These are phyloP conservation scores for Solanum neorickii DNA, from an alignment of 257 asterid species.

Conservation along the genomic window DNA sequence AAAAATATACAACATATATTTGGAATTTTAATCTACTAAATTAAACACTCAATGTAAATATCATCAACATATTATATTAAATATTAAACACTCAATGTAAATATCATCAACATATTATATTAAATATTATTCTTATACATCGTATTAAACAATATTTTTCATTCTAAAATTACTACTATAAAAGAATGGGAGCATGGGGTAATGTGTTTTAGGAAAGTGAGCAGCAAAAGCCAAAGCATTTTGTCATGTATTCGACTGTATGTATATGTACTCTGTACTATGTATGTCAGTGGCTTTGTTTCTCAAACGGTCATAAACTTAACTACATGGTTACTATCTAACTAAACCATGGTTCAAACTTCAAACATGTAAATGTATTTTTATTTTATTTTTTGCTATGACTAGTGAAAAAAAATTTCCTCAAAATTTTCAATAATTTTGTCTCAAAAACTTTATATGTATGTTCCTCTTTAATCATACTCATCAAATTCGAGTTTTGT, in stretches of 20 bases:
- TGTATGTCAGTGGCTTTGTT: neutral
- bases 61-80: too few species aligned
- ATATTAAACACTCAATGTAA: fast-evolving
- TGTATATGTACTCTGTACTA: neutral
- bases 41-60: too few species aligned
- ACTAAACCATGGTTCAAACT: conserved; percentile 9
- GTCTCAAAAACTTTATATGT: neutral
- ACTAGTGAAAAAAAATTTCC: neutral
- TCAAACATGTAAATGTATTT: neutral
- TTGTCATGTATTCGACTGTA: conserved; percentile 9
- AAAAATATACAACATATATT: too few species aligned
- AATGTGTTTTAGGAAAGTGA: conserved; percentile 15
- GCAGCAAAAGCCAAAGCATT: neutral
- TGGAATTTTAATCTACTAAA: too few species aligned
- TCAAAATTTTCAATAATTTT: neutral
- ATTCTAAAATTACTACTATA: neutral
- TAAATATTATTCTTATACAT: fast-evolving
- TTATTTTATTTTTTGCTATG: too few species aligned
- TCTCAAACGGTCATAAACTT: conserved; percentile 28
- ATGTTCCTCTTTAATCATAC: too few species aligned
- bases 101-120: too few species aligned
- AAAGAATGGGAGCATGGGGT: neutral
- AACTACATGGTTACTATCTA: neutral
- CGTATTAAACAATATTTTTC: too few species aligned
- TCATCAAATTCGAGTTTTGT: neutral